These are phyloP conservation scores for Coleophoma eucalyptorum DNA, from an alignment of 2,329 filamentous ascomycete genomes.

Conservation along the genomic window DNA sequence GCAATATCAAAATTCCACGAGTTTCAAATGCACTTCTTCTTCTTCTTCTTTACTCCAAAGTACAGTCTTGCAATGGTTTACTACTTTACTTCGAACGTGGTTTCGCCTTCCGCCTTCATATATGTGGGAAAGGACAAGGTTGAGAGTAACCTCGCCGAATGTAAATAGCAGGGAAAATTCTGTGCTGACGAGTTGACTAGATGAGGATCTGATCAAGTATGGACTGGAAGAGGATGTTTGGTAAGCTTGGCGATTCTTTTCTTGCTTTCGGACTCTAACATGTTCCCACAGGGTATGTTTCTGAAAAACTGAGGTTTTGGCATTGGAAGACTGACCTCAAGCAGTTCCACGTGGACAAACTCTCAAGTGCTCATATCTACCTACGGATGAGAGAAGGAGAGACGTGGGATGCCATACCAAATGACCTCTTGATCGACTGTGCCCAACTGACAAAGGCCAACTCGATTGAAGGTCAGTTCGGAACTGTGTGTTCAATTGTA, in stretches of 20 bases:
- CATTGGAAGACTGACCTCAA: conserved; percentile 6
- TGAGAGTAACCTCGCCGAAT: conserved; percentile 63
- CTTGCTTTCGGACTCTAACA: conserved; percentile 1
- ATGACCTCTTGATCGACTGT: conserved; percentile 75
- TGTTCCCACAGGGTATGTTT: background rate
- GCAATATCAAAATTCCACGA: conserved; percentile 24
- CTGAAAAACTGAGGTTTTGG: background rate
- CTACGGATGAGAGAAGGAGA: conserved; percentile 76
- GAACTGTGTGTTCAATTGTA: background rate
- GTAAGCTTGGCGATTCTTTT: conserved; percentile 42
- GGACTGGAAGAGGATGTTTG: conserved; percentile 96
- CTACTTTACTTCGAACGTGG: conserved; percentile 87
- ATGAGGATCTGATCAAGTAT: conserved; percentile 93
- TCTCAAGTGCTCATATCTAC: conserved; percentile 96
- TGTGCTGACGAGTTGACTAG: conserved; percentile 41
- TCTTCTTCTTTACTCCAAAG: too few relatives aligned
- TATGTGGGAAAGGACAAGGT: conserved; percentile 99
- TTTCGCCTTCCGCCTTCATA: conserved; percentile 78
- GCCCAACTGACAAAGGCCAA: conserved; percentile 99
- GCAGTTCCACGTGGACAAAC: conserved; percentile 95
- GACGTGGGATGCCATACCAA: conserved; percentile 77
- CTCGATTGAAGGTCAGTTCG: conserved; percentile 78
- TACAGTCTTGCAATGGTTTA: conserved; percentile 68
- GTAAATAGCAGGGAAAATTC: conserved; percentile 1
- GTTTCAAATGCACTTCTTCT: too few relatives aligned